These are phyloP conservation scores for Trametes cubensis DNA, from an alignment of 768 basidiomycete genomes.

Conservation along the genomic window DNA sequence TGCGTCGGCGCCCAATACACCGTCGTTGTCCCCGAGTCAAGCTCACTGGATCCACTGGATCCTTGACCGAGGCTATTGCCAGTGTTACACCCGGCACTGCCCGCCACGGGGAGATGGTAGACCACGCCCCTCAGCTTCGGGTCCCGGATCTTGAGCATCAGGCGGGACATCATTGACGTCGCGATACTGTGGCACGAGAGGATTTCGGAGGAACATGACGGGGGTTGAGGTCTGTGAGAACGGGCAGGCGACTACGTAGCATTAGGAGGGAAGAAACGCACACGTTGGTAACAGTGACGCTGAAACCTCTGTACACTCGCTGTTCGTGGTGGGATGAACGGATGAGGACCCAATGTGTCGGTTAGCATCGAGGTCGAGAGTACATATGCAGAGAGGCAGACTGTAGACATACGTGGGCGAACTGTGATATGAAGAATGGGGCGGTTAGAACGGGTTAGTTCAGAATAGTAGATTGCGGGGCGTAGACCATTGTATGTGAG, in stretches of 20 bases:
- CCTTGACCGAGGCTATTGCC: not conserved
- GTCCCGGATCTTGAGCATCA: slow-evolving; percentile 19
- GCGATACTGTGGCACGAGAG: not conserved
- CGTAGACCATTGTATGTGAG: too few relatives aligned
- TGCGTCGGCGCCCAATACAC: too few relatives aligned
- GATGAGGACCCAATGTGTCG: too few relatives aligned
- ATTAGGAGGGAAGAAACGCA: not conserved
- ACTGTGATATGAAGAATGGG: not conserved
- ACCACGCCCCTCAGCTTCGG: not conserved
- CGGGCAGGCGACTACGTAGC: not conserved
- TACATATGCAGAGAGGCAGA: too few relatives aligned
- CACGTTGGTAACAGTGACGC: slow-evolving; percentile 8
- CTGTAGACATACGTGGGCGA: slow-evolving; percentile 1
- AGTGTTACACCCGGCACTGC: not conserved
- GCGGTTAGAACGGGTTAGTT: too few relatives aligned
- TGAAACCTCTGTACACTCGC: slow-evolving; percentile 3
- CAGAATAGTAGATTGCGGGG: too few relatives aligned
- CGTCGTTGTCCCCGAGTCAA: too few relatives aligned
- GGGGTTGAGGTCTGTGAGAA: not conserved
- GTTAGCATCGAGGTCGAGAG: too few relatives aligned
- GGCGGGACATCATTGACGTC: slow-evolving; percentile 5
- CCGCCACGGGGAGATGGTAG: not conserved
- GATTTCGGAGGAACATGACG: too few relatives aligned
- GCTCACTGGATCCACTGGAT: not conserved
- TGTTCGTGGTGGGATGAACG: not conserved